A percentile compares a stretch with the other conserved stretches of the same genome.
These are phyloP conservation scores for Calonectria hawksworthii DNA, from an alignment of 2,329 filamentous ascomycete species.

Conservation along the genomic window DNA sequence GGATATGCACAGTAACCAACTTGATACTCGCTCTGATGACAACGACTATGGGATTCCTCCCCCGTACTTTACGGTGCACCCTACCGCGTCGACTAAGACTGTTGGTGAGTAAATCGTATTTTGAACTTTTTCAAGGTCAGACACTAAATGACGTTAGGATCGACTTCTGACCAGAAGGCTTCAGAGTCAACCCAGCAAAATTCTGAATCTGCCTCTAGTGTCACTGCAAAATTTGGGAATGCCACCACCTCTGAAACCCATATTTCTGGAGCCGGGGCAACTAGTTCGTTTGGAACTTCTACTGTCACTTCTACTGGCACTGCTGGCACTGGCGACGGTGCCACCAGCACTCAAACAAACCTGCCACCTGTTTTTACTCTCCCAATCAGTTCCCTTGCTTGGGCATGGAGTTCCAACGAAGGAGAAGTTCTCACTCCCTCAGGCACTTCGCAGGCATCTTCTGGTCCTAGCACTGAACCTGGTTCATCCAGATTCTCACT, in stretches of 20 bases:
- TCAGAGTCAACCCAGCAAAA: background rate
- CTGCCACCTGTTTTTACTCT: background rate
- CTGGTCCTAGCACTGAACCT: background rate
- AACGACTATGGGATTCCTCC: slow-evolving; percentile 40
- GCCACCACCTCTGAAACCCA: background rate
- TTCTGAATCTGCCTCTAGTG: background rate
- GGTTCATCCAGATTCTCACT: background rate
- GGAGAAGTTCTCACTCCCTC: background rate
- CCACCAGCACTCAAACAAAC: background rate
- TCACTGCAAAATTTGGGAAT: background rate
- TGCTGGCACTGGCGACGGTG: background rate
- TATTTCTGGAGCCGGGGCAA: background rate
- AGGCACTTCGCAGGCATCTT: background rate
- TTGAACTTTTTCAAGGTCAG: no score
- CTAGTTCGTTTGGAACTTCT: background rate
- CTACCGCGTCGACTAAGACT: slow-evolving; percentile 12
- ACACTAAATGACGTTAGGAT: slow-evolving; percentile 31
- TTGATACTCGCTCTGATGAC: slow-evolving; percentile 28
- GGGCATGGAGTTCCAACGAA: background rate
- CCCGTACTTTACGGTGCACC: slow-evolving; percentile 38
- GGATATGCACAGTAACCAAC: slow-evolving; percentile 12
- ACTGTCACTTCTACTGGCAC: background rate
- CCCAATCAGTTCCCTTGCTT: background rate
- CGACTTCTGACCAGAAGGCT: background rate
- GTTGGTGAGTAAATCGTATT: slow-evolving; percentile 26